Evolutionary conservation across 1,139 yeast species (phyloP), one percentile per base, ranked within the genome.

Genomic region (Saccharomyces hybrid): DNA sequence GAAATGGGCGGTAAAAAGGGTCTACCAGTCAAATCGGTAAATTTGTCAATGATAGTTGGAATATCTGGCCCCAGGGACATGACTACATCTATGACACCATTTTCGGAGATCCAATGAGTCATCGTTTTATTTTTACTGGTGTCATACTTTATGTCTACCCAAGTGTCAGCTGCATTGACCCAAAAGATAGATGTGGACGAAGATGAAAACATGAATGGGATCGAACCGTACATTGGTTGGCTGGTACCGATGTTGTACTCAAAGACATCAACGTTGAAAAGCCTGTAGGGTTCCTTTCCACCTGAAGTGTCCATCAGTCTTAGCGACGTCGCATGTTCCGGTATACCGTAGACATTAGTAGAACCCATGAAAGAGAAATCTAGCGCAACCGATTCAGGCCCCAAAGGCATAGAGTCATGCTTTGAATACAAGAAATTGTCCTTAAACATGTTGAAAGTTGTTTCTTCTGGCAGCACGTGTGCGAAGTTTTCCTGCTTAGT

Each of bases 51-150:
- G 31, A 93, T 77, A 1, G 67, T 63, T 1, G 97, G 95, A 0
- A 76, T 71, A 7, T 79, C 76, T n/a, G 31, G 44, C 11, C 83
- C 95, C 29, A 86, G 75, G 56, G 89, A 76, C 20, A 93, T 71
- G 53, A 88, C 77, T 28, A 91, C 75, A 67, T 93, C 98, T 52
- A 93, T 62, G 26, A 85, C 71, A 25, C 99, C 98, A 61, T 83
- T 81, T 69, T 93, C 99, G 0, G 96, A 88, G 59, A 93, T 88
- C 97, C 98, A 93, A 69, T 93, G 99, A 2, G 95, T 77, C 51
- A 68, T 68, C 2, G 60, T 38, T 6, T 29, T 44, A 34, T 78
- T 64, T 55, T 63, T 59, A 25, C 56, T 49, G 1, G 59, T 64
- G 14, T 53, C 59, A 42, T 68, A 74, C 71, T 75, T 74, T 50